Evolutionary conservation across 2,329 filamentous ascomycete genomes (phyloP).

Genomic region (Teratosphaeria epicoccoides): DNA sequence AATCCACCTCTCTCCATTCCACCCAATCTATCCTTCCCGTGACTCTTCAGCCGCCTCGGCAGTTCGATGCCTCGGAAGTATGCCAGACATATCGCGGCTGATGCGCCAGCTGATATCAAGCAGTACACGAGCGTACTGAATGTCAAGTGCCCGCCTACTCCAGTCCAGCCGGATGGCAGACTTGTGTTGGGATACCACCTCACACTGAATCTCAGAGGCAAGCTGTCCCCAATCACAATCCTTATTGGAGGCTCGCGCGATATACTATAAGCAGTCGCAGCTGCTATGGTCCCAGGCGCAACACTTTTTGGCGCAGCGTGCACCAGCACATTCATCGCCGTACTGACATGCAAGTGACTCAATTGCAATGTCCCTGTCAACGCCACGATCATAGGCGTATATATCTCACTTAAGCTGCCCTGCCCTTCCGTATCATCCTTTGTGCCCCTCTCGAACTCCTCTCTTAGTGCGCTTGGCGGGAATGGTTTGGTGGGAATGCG

Average conservation of each 20-base stretch:
- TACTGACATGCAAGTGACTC: slow-evolving; percentile 82
- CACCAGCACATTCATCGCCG: slow-evolving; percentile 78
- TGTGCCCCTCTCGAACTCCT: slow-evolving; percentile 23
- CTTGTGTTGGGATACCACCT: slow-evolving; percentile 74
- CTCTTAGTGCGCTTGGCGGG: slow-evolving; percentile 27
- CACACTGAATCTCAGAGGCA: slow-evolving; percentile 69
- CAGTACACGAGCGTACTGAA: slow-evolving; percentile 41
- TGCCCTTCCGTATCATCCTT: slow-evolving; percentile 28
- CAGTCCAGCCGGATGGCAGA: slow-evolving; percentile 49
- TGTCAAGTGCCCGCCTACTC: slow-evolving; percentile 42
- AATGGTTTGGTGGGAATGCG: slow-evolving; percentile 72
- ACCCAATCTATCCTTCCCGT: slow-evolving; percentile 43
- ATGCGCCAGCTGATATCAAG: slow-evolving; percentile 36
- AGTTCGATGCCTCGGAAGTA: slow-evolving; percentile 46
- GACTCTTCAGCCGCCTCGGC: slow-evolving; percentile 42
- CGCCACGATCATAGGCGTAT: slow-evolving; percentile 79
- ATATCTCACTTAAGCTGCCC: slow-evolving; percentile 35
- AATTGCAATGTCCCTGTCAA: slow-evolving; percentile 80
- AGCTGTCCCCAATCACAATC: slow-evolving; percentile 75
- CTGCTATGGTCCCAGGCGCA: slow-evolving; percentile 67
- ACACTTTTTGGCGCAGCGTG: slow-evolving; percentile 49
- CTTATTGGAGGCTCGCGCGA: slow-evolving; percentile 46
- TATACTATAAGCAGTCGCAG: slow-evolving; percentile 76
- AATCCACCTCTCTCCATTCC: slow-evolving; percentile 30
- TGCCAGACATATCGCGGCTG: slow-evolving; percentile 41